phyloP scores from a whole-genome alignment of 2,329 filamentous ascomycete species.

The Aspergillus oerlinghausenensis region DNA sequence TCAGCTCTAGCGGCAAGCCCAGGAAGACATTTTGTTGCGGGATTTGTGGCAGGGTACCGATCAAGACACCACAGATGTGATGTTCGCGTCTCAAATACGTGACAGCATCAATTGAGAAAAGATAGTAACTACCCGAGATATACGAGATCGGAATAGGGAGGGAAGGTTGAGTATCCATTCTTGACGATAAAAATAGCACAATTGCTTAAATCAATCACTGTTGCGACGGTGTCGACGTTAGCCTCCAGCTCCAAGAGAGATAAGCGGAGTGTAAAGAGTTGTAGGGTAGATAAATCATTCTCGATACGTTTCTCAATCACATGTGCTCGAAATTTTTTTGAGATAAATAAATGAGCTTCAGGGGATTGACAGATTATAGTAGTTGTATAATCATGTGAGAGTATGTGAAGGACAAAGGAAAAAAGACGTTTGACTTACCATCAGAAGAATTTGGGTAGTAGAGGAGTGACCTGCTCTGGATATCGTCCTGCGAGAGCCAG shows the following conservation, averaged over 20 bases:
- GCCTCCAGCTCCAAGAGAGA: conserved; percentile 12
- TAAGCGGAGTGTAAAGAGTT: conserved; percentile 4
- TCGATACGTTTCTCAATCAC: conserved; percentile 43
- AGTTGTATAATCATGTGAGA: conserved; percentile 60
- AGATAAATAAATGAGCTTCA: conserved; percentile 51
- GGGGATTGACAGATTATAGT: conserved; percentile 78
- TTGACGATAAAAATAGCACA: conserved; percentile 4
- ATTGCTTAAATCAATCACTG: conserved; percentile 8
- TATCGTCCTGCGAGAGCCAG: conserved; percentile 27
- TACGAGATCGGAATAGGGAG: conserved; percentile 73
- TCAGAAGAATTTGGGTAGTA: conserved; percentile 15
- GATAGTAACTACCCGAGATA: conserved; percentile 74
- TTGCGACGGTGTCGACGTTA: conserved; percentile 19
- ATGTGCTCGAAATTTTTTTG: conserved; percentile 29
- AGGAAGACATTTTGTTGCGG: conserved; percentile 94
- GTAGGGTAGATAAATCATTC: conserved; percentile 25
- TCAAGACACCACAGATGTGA: conserved; percentile 79
- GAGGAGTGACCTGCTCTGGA: conserved; percentile 7
- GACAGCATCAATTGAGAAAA: conserved; percentile 82
- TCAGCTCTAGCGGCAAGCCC: conserved; percentile 80
- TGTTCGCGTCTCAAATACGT: conserved; percentile 72
- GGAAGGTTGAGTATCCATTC: conserved; percentile 33
- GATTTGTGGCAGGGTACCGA: conserved; percentile 83
- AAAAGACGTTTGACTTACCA: conserved; percentile 23
- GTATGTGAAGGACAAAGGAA: neutral